These are phyloP conservation scores for Fagus crenata DNA, from an alignment of 306 rosid genomes.

Conservation along the genomic window DNA sequence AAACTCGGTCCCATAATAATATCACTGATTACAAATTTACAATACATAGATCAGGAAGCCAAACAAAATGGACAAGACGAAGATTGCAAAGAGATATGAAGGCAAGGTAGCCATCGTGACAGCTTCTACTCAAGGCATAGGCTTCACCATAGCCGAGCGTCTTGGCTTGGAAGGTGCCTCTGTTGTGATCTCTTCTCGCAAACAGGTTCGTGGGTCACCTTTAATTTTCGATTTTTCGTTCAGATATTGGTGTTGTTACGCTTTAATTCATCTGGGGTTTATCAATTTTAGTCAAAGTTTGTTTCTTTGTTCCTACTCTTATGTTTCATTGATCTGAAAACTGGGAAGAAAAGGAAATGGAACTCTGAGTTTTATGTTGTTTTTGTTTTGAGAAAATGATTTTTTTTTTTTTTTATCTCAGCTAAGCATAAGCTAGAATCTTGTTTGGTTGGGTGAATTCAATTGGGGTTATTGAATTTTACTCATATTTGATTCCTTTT, in stretches of 20 bases:
- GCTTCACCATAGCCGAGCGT: conserved; percentile 78
- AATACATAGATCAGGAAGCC: neutral
- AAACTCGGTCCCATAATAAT: neutral
- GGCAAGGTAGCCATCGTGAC: conserved; percentile 85
- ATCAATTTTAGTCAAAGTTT: neutral
- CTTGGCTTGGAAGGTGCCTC: conserved; percentile 92
- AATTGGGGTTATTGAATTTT: neutral
- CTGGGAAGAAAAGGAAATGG: too few species aligned
- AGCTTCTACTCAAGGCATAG: conserved; percentile 96
- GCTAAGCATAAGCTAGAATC: neutral
- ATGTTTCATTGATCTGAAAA: conserved; percentile 7
- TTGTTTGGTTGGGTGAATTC: neutral
- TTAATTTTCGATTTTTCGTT: neutral
- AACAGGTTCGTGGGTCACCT: conserved; percentile 47
- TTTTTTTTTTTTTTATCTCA: neutral
- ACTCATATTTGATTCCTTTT: neutral
- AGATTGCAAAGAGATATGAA: conserved; percentile 53
- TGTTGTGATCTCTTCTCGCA: conserved; percentile 87
- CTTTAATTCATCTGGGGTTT: neutral
- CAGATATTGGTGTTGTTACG: neutral
- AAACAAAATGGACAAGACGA: conserved; percentile 45
- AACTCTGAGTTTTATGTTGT: neutral
- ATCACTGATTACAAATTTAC: neutral
- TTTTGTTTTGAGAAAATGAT: neutral
- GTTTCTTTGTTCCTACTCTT: neutral